Evolutionary conservation across 352 stramenopile genomes (phyloP).

Genomic region (Thalassiosira exigua): DNA sequence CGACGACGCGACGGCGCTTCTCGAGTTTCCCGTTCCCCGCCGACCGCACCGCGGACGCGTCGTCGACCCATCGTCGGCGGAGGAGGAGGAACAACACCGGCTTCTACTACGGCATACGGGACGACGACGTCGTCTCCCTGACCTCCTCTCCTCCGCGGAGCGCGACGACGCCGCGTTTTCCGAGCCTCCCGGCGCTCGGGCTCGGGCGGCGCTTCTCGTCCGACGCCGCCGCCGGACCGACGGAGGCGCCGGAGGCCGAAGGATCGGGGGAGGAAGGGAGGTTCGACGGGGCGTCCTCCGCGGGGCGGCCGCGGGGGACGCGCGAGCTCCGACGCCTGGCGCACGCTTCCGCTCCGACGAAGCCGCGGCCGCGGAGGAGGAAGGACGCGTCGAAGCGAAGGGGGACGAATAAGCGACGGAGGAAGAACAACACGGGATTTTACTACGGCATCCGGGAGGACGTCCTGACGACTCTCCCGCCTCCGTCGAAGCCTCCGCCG

Average conservation of each 20-base stretch:
- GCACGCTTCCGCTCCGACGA: neutral
- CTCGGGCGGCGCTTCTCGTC: neutral
- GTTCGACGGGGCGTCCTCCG: no score
- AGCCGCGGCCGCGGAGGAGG: neutral
- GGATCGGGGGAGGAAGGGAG: no score
- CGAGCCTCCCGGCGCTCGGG: neutral
- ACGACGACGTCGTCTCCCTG: slow-evolving; percentile 14
- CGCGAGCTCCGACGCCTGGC: no score
- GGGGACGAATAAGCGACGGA: slow-evolving; percentile 4
- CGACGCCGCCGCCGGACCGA: no score
- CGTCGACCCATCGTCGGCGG: no score
- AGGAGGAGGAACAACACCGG: slow-evolving; percentile 32
- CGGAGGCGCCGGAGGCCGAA: no score
- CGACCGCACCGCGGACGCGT: no score
- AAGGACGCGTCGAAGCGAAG: neutral
- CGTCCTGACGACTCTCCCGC: neutral
- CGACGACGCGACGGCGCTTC: no score
- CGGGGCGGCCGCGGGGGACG: no score
- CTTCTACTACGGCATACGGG: slow-evolving; percentile 32
- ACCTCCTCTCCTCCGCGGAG: no score
- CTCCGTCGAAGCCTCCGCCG: no score
- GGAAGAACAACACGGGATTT: slow-evolving; percentile 35
- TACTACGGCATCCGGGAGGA: slow-evolving; percentile 37
- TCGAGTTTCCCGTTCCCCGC: no score
- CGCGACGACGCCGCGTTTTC: neutral